Evolutionary conservation across 2,329 filamentous ascomycete species (phyloP).

Genomic region (Cladophialophora psammophila): DNA sequence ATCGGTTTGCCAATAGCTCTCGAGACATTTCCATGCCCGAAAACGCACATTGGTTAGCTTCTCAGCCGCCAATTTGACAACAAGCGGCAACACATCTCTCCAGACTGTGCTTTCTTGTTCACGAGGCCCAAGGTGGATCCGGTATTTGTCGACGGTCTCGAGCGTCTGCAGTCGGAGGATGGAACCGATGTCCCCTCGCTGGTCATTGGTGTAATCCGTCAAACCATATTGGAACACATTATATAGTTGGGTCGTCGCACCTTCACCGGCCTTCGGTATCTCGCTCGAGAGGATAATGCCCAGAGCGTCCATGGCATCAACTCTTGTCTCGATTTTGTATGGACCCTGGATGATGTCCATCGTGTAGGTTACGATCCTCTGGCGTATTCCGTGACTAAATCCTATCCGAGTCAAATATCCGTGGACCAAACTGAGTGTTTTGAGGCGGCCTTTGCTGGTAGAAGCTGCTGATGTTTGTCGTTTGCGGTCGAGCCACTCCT

Average conservation of each 20-base stretch:
- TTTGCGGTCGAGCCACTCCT: slow-evolving; percentile 51
- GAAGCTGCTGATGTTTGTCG: slow-evolving; percentile 47
- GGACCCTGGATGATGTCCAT: slow-evolving; percentile 30
- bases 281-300: slow-evolving; percentile 22
- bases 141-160: slow-evolving; percentile 61
- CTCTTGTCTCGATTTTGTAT: slow-evolving; percentile 39
- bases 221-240: slow-evolving; percentile 56
- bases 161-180: slow-evolving; percentile 83
- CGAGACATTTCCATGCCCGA: slow-evolving; percentile 55
- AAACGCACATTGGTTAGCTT: slow-evolving; percentile 87
- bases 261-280: background rate
- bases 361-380: slow-evolving; percentile 27
- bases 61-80: slow-evolving; percentile 78
- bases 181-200: slow-evolving; percentile 88
- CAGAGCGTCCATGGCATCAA: slow-evolving; percentile 37
- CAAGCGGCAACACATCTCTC: slow-evolving; percentile 42
- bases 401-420: slow-evolving; percentile 38
- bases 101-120: slow-evolving; percentile 10
- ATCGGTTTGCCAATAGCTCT: slow-evolving; percentile 47
- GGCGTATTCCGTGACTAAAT: background rate
- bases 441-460: slow-evolving; percentile 54
- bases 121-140: slow-evolving; percentile 37
- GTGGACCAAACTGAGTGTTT: slow-evolving; percentile 52
- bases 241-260: slow-evolving; percentile 19
- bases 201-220: slow-evolving; percentile 89